A percentile compares a stretch with the other conserved stretches of the same genome.
These are phyloP conservation scores for Tubosaeta sp. DNA, from an alignment of 768 basidiomycete species.

Conservation along the genomic window DNA sequence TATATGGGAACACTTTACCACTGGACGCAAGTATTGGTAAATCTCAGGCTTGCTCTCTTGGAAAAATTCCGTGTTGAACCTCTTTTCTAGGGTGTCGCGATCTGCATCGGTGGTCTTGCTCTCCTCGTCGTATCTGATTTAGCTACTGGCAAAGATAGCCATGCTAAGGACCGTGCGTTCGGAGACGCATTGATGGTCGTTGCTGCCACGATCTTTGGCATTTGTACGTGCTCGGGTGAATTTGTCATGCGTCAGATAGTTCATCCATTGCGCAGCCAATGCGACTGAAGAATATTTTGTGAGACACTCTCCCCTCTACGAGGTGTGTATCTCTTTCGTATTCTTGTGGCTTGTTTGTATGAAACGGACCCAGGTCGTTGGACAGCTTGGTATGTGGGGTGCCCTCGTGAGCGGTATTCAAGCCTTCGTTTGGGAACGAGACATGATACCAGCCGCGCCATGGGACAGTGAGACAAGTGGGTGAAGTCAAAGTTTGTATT, in stretches of 20 bases:
- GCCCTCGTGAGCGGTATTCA: constrained; percentile 73
- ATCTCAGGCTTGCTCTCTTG: not conserved
- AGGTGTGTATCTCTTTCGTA: constrained; percentile 35
- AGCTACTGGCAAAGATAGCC: constrained; percentile 68
- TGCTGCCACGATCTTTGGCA: constrained; percentile 80
- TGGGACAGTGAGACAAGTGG: constrained; percentile 71
- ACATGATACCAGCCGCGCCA: constrained; percentile 52
- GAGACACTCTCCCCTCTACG: constrained; percentile 73
- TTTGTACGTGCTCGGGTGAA: constrained; percentile 48
- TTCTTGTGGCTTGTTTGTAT: not conserved
- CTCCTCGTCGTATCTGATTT: constrained; percentile 77
- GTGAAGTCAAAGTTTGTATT: constrained; percentile 22
- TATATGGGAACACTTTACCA: constrained; percentile 77
- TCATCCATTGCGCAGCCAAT: constrained; percentile 51
- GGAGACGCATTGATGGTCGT: constrained; percentile 84
- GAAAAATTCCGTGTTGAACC: not conserved
- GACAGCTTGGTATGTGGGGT: constrained; percentile 83
- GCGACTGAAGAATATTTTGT: constrained; percentile 89
- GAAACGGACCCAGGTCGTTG: constrained; percentile 51
- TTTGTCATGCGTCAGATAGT: not conserved
- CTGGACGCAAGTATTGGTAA: constrained; percentile 77
- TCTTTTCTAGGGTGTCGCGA: constrained; percentile 52
- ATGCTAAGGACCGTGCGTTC: constrained; percentile 57
- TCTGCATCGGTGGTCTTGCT: constrained; percentile 71
- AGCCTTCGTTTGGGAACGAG: constrained; percentile 67